phyloP scores from a whole-genome alignment of 2,329 filamentous ascomycete genomes.

The Juglanconis oblonga region DNA sequence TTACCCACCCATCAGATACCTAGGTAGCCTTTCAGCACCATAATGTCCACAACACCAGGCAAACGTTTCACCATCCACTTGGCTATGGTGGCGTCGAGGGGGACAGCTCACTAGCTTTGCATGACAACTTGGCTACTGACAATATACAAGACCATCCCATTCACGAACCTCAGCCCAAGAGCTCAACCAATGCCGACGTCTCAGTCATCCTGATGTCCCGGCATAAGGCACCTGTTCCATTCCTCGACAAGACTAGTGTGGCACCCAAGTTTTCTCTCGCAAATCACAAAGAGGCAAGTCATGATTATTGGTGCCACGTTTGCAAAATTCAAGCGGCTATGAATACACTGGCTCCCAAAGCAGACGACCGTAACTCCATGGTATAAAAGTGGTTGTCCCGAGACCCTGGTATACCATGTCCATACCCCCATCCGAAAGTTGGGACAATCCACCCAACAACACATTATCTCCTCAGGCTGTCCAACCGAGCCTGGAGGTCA shows the following conservation, averaged over 20 bases:
- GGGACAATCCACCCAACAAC: neutral
- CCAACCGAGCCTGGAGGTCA: conserved; percentile 88
- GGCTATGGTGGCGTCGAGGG: neutral
- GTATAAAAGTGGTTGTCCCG: neutral
- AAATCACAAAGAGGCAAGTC: neutral
- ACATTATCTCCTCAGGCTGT: conserved; percentile 68
- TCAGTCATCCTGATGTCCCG: too few species aligned
- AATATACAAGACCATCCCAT: too few species aligned
- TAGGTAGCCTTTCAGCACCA: neutral
- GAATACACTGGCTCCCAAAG: neutral
- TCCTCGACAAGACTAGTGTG: too few species aligned
- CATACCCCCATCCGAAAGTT: neutral
- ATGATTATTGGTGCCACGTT: neutral
- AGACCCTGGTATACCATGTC: neutral
- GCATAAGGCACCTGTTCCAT: too few species aligned
- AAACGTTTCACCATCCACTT: neutral
- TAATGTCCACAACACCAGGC: neutral
- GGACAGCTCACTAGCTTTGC: too few species aligned
- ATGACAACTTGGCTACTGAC: too few species aligned
- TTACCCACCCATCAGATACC: neutral
- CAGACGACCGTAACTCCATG: neutral
- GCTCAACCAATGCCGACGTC: too few species aligned
- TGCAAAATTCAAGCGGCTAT: neutral
- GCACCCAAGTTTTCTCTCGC: neutral
- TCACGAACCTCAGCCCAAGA: too few species aligned